These are phyloP conservation scores for Melanomma pulvis-pyrius DNA, from an alignment of 495 filamentous ascomycete genomes.

Conservation along the genomic window DNA sequence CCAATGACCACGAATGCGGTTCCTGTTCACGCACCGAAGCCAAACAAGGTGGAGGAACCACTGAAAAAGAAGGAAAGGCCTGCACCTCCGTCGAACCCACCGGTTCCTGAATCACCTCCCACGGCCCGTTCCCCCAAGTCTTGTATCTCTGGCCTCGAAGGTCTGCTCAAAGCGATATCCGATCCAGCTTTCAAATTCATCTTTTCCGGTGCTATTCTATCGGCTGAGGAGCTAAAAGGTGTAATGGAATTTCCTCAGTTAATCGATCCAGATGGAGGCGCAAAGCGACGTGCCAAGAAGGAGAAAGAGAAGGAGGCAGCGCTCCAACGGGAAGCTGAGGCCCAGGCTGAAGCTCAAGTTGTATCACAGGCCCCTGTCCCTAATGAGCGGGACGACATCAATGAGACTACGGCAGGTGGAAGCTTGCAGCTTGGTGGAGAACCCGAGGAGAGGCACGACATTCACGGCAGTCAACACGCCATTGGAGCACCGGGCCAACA, in stretches of 20 bases:
- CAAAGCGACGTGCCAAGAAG: conserved; percentile 69
- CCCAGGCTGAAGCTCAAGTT: conserved; percentile 50
- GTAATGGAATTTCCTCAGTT: conserved; percentile 72
- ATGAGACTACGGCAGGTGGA: conserved; percentile 70
- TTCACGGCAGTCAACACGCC: conserved; percentile 54
- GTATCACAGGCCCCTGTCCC: conserved; percentile 46
- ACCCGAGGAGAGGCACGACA: conserved; percentile 68
- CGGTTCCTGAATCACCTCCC: conserved; percentile 33
- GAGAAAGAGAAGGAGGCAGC: conserved; percentile 61
- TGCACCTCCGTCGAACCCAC: conserved; percentile 5
- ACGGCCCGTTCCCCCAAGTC: conserved; percentile 19
- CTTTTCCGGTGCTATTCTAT: conserved; percentile 57
- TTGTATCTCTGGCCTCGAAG: conserved; percentile 38
- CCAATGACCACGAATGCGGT: conserved; percentile 67
- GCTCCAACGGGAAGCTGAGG: conserved; percentile 59
- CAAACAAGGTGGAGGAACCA: conserved; percentile 27
- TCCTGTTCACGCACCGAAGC: conserved; percentile 33
- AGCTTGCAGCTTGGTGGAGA: conserved; percentile 90
- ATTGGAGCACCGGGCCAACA: conserved; percentile 78
- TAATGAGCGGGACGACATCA: conserved; percentile 34
- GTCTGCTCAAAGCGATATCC: conserved; percentile 56
- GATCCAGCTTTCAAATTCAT: conserved; percentile 63
- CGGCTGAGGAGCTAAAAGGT: conserved; percentile 57
- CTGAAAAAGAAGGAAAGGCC: conserved; percentile 24
- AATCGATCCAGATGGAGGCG: conserved; percentile 77